Evolutionary conservation across 306 rosid species (phyloP).

Genomic region (Datisca glomerata): DNA sequence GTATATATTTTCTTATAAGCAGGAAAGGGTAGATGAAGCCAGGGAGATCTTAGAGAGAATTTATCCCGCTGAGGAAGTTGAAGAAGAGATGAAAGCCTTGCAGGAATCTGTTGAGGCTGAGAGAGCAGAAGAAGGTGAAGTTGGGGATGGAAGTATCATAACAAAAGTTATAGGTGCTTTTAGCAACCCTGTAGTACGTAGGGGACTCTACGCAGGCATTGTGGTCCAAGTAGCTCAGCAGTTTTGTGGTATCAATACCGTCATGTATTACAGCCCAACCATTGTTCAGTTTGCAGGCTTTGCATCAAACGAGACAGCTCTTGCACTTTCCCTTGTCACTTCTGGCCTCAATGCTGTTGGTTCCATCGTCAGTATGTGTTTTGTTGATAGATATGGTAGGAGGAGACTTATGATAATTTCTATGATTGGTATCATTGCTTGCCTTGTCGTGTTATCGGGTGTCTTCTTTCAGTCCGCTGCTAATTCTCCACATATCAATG

Average conservation of each 20-base stretch:
- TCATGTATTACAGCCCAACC: constrained; percentile 88
- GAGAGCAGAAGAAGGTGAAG: constrained; percentile 32
- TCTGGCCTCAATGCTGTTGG: constrained; percentile 65
- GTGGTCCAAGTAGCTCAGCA: constrained; percentile 75
- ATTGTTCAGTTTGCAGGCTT: constrained; percentile 80
- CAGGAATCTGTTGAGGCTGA: constrained; percentile 43
- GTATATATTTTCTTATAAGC: background rate
- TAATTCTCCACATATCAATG: constrained; percentile 36
- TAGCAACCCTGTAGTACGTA: constrained; percentile 35
- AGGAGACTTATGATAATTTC: constrained; percentile 61
- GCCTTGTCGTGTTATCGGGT: constrained; percentile 35
- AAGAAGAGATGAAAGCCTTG: constrained; percentile 45
- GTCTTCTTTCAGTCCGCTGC: constrained; percentile 43
- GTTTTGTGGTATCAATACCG: constrained; percentile 74
- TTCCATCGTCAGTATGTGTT: constrained; percentile 45
- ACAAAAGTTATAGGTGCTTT: constrained; percentile 34
- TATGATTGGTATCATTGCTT: constrained; percentile 36
- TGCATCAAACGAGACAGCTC: constrained; percentile 61
- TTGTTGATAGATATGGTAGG: constrained; percentile 56
- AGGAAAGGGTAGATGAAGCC: constrained; percentile 53
- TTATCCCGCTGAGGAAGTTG: constrained; percentile 38
- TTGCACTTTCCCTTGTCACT: constrained; percentile 70
- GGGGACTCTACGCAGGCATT: constrained; percentile 68
- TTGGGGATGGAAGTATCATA: constrained; percentile 25
- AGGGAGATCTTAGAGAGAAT: constrained; percentile 35